Conservation (phyloP, 345 rosid species). For the Erucastrum elatum region DNA sequence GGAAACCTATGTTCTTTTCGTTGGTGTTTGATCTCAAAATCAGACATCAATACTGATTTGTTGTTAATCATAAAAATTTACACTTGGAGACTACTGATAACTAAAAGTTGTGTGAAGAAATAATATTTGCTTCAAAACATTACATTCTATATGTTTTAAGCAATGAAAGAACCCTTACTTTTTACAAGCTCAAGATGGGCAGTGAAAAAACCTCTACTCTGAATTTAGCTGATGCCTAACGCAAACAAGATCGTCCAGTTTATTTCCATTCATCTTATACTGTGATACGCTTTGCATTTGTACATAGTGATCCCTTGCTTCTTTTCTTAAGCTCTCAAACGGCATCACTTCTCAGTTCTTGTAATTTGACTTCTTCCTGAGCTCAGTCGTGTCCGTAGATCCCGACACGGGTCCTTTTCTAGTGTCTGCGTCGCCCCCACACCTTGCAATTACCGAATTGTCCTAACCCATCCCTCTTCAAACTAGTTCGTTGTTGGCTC, state of each 20-base stretch:
- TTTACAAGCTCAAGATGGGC: not conserved
- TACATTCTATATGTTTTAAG: not conserved
- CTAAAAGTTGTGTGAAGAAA: too few species aligned
- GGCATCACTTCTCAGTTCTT: constrained; percentile 89
- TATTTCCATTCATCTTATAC: constrained; percentile 97
- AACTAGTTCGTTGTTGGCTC: constrained; percentile 43
- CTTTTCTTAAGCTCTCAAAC: constrained; percentile 75
- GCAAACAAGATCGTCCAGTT: constrained; percentile 90
- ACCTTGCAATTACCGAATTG: constrained; percentile 94
- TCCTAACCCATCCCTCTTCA: constrained; percentile 41
- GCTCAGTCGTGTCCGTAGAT: too few species aligned
- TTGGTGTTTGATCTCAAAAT: too few species aligned
- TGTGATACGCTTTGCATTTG: constrained; percentile 46
- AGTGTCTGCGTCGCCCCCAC: constrained; percentile 67
- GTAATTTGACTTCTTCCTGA: too few species aligned
- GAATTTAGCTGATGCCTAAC: constrained; percentile 54
- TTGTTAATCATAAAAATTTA: too few species aligned
- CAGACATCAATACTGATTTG: too few species aligned
- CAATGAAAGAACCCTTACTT: not conserved
- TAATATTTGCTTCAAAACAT: constrained; percentile 4
- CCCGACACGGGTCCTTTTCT: constrained; percentile 23
- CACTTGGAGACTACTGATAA: too few species aligned
- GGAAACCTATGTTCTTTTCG: not conserved
- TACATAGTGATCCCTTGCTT: constrained; percentile 60
- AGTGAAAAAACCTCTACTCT: constrained; percentile 21